Conservation (phyloP, 1,284 basidiomycete species). For the Trichosporon inkin region DNA sequence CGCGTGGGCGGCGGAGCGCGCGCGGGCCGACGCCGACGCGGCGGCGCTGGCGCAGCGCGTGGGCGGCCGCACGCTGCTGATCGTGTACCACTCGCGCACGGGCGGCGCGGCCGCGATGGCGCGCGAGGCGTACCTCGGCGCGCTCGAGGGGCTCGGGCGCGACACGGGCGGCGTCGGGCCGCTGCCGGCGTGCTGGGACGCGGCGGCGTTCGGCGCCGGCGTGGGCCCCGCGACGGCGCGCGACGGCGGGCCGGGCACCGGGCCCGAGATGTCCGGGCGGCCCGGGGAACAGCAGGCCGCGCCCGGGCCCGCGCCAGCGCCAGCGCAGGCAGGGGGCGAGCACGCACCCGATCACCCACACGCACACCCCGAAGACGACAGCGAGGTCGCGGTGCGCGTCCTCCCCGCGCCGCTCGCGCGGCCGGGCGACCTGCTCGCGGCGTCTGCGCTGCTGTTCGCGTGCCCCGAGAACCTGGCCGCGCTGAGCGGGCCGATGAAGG, state of each 20-base stretch:
- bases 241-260: too few relatives aligned
- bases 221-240: too few relatives aligned
- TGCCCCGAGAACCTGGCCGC: conserved; percentile 24
- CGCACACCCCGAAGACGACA: neutral
- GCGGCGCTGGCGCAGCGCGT: neutral
- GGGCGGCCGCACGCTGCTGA: conserved; percentile 20
- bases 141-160: conserved; percentile 9
- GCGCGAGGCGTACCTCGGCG: conserved; percentile 15
- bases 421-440: conserved; percentile 15
- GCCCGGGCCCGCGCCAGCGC: too few relatives aligned
- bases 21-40: neutral
- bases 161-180: neutral
- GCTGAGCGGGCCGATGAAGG: conserved; percentile 20
- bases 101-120: conserved; percentile 21
- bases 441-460: conserved; percentile 17
- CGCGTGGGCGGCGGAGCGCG: neutral
- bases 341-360: too few relatives aligned
- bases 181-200: neutral
- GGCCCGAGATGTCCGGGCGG: too few relatives aligned
- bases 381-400: neutral
- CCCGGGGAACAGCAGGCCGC: too few relatives aligned
- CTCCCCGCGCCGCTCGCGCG: conserved; percentile 12
- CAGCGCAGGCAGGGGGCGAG: too few relatives aligned
- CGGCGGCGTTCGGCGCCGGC: neutral
- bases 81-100: conserved; percentile 24